Percentiles rank a stretch among this genome's conserved stretches.
These are phyloP conservation scores for Cercophora sp. DNA, from an alignment of 495 filamentous ascomycete genomes.

Conservation along the genomic window DNA sequence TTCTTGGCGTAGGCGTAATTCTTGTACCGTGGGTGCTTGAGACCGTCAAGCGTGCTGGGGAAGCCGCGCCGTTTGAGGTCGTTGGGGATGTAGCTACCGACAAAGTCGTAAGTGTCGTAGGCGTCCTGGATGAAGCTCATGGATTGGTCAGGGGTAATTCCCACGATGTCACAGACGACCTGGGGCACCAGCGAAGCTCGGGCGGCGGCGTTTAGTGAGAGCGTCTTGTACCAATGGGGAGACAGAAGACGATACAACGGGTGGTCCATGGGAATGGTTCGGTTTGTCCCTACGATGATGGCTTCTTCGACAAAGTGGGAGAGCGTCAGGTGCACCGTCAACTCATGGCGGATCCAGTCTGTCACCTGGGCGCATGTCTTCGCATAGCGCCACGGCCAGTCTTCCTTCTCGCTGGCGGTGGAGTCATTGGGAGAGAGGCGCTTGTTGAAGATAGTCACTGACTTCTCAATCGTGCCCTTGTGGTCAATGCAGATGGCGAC, in stretches of 20 bases:
- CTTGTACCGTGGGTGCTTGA: slow-evolving; percentile 35
- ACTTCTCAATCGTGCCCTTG: slow-evolving; percentile 37
- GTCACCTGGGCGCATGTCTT: slow-evolving; percentile 47
- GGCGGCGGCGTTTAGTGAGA: slow-evolving; percentile 47
- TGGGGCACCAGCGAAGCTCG: slow-evolving; percentile 42
- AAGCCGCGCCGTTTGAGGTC: slow-evolving; percentile 44
- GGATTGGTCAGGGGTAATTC: slow-evolving; percentile 26
- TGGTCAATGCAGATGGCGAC: slow-evolving; percentile 44
- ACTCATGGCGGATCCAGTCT: slow-evolving; percentile 49
- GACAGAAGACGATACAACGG: slow-evolving; percentile 36
- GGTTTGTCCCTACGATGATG: slow-evolving; percentile 44
- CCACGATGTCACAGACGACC: slow-evolving; percentile 38
- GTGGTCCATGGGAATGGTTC: slow-evolving; percentile 36
- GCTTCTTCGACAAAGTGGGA: slow-evolving; percentile 48
- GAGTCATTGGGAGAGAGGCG: slow-evolving; percentile 28
- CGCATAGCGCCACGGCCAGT: slow-evolving; percentile 52
- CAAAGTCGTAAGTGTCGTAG: slow-evolving; percentile 40
- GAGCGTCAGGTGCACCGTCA: slow-evolving; percentile 41
- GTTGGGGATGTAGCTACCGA: slow-evolving; percentile 41
- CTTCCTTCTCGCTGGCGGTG: slow-evolving; percentile 32
- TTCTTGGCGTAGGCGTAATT: slow-evolving; percentile 48
- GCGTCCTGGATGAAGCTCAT: slow-evolving; percentile 29
- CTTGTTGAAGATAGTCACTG: slow-evolving; percentile 46
- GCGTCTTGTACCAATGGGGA: slow-evolving; percentile 49
- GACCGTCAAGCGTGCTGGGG: slow-evolving; percentile 29